These are phyloP conservation scores for Thermomucor indicae-seudaticae DNA, from an alignment of 371 early-diverging fungal species.

Conservation along the genomic window DNA sequence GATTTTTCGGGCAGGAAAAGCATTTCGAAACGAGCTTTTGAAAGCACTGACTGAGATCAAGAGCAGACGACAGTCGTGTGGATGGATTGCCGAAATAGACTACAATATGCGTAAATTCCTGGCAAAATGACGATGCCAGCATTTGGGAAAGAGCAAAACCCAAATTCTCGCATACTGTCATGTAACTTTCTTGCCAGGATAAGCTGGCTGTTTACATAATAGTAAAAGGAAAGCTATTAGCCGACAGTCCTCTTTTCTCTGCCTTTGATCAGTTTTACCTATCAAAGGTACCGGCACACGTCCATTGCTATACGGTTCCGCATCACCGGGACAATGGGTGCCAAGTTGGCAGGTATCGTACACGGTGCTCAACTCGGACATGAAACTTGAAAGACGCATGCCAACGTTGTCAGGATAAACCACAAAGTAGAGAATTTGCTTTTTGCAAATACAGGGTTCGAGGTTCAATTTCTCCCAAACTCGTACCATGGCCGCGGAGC, in stretches of 20 bases:
- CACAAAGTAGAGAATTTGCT: slow-evolving; percentile 51
- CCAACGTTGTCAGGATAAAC: slow-evolving; percentile 51
- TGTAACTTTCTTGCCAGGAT: slow-evolving; percentile 33
- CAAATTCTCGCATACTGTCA: slow-evolving; percentile 42
- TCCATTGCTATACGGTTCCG: slow-evolving; percentile 35
- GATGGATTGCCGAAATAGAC: slow-evolving; percentile 60
- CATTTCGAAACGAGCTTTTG: slow-evolving; percentile 10
- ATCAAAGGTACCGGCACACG: slow-evolving; percentile 43
- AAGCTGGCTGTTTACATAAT: slow-evolving; percentile 4
- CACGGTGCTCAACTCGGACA: slow-evolving; percentile 43
- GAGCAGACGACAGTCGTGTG: slow-evolving; percentile 42
- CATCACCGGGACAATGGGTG: slow-evolving; percentile 44
- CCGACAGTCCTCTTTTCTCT: neutral
- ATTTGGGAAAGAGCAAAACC: slow-evolving; percentile 34
- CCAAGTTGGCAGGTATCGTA: slow-evolving; percentile 55
- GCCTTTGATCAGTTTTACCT: too few species aligned
- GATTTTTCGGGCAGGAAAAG: slow-evolving; percentile 1
- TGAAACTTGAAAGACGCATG: slow-evolving; percentile 36
- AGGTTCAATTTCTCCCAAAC: slow-evolving; percentile 62
- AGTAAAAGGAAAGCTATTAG: neutral
- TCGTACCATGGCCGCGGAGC: slow-evolving; percentile 45
- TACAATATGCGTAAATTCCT: slow-evolving; percentile 29
- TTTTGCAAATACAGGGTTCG: slow-evolving; percentile 53
- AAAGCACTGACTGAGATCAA: slow-evolving; percentile 55
- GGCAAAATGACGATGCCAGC: too few species aligned